Percentiles rank a stretch among this genome's conserved stretches.
Conservation (phyloP, 2,329 filamentous ascomycete species). For the Pestalotiopsis sp. region DNA sequence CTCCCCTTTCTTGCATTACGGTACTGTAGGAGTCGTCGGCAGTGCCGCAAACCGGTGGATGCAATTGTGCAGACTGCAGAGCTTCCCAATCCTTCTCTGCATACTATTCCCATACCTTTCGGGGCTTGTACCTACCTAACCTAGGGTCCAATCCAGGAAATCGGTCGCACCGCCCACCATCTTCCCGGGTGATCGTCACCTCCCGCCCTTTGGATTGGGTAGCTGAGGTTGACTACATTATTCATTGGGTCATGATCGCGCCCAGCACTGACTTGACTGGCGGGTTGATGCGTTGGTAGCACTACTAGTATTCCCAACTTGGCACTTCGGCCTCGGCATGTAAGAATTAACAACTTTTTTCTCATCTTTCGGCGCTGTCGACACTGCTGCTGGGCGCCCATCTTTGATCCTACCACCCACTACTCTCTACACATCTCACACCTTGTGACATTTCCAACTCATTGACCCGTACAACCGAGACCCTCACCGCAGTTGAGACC, state of each 20-base stretch:
- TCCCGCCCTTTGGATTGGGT: not conserved
- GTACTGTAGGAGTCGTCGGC: not conserved
- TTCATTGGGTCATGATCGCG: constrained; percentile 8
- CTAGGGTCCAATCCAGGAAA: not conserved
- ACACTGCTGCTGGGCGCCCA: not conserved
- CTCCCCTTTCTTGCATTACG: not conserved
- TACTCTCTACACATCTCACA: too few relatives aligned
- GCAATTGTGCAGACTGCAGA: not conserved
- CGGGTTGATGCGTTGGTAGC: not conserved
- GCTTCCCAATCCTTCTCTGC: not conserved
- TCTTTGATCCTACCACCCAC: not conserved
- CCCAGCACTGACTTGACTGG: not conserved
- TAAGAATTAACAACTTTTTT: not conserved
- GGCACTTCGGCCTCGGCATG: not conserved
- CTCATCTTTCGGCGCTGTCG: not conserved
- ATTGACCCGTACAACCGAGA: not conserved
- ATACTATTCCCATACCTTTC: not conserved
- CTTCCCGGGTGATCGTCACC: constrained; percentile 6
- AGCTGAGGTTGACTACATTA: not conserved
- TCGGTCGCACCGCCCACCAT: constrained; percentile 6
- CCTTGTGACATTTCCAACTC: not conserved
- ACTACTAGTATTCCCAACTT: not conserved
- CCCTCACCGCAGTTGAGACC: not conserved
- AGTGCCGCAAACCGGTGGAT: not conserved
- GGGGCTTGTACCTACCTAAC: not conserved